A percentile compares a stretch with the other conserved stretches of the same genome.
These are phyloP conservation scores for Panus rudis DNA, from an alignment of 768 basidiomycete genomes.

Conservation along the genomic window DNA sequence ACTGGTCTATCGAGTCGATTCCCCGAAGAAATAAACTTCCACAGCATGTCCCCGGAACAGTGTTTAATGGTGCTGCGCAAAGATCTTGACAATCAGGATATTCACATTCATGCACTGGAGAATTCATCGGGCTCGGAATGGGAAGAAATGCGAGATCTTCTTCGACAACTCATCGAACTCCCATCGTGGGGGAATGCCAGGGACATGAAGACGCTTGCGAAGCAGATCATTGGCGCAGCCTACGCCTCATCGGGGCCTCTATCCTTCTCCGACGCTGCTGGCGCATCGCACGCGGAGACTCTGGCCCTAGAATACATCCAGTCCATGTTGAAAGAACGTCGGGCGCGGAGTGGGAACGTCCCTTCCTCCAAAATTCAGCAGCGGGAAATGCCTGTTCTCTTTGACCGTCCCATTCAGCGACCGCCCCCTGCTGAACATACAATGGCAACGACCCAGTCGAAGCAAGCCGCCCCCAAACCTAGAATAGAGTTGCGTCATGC, in stretches of 20 bases:
- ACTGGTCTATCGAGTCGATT: conserved; percentile 63
- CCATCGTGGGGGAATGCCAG: conserved; percentile 66
- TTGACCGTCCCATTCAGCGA: too few relatives aligned
- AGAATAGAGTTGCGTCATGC: too few relatives aligned
- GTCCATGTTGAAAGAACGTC: too few relatives aligned
- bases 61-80: conserved; percentile 45
- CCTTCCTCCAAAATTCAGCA: too few relatives aligned
- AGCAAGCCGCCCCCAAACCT: not conserved
- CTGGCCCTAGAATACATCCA: too few relatives aligned
- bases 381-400: too few relatives aligned
- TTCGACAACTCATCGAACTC: conserved; percentile 37
- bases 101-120: conserved; percentile 32
- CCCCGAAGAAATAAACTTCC: conserved; percentile 51
- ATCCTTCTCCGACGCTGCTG: conserved; percentile 9
- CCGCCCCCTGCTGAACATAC: too few relatives aligned
- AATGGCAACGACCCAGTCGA: too few relatives aligned
- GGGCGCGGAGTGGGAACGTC: too few relatives aligned
- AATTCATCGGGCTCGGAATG: conserved; percentile 25
- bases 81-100: conserved; percentile 38
- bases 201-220: conserved; percentile 50
- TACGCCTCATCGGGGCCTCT: conserved; percentile 23
- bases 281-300: too few relatives aligned
- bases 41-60: conserved; percentile 39
- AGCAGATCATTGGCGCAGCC: conserved; percentile 38
- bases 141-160: conserved; percentile 29